Conservation (phyloP, 768 basidiomycete species). For the Botryobasidium botryosum region DNA sequence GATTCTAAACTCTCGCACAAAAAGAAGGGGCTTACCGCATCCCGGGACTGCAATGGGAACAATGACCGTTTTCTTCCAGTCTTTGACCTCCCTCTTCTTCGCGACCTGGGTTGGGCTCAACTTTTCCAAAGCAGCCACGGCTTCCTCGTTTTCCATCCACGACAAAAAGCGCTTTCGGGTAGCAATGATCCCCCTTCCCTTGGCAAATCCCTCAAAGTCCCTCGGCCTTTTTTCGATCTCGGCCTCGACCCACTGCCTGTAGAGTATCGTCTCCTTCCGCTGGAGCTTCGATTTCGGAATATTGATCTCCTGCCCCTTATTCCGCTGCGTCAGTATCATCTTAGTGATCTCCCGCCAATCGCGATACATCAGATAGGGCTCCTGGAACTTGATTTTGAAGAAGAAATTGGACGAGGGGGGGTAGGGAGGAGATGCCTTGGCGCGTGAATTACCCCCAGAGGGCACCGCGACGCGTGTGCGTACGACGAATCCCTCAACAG, state of each 20-base stretch:
- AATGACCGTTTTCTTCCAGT: conserved; percentile 53
- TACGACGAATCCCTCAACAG: conserved; percentile 90
- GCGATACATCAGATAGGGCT: conserved; percentile 97
- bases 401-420: conserved; percentile 73
- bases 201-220: conserved; percentile 44
- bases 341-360: conserved; percentile 95
- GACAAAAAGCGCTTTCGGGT: conserved; percentile 62
- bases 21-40: conserved; percentile 42
- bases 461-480: conserved; percentile 41
- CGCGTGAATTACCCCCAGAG: not conserved
- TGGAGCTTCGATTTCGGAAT: conserved; percentile 52
- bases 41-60: conserved; percentile 85
- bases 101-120: conserved; percentile 14
- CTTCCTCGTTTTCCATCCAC: conserved; percentile 41
- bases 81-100: conserved; percentile 16
- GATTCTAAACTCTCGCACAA: not conserved
- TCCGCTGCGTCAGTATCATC: conserved; percentile 30
- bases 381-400: conserved; percentile 99
- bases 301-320: conserved; percentile 13
- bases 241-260: conserved; percentile 65
- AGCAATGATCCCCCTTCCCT: conserved; percentile 72
- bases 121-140: conserved; percentile 20
- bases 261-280: conserved; percentile 59
- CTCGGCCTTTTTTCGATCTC: conserved; percentile 47
- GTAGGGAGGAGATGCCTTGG: conserved; percentile 34